A percentile compares a stretch with the other conserved stretches of the same genome.
phyloP scores from a whole-genome alignment of 2,329 filamentous ascomycete genomes.

The Pezizomycotina sp. region DNA sequence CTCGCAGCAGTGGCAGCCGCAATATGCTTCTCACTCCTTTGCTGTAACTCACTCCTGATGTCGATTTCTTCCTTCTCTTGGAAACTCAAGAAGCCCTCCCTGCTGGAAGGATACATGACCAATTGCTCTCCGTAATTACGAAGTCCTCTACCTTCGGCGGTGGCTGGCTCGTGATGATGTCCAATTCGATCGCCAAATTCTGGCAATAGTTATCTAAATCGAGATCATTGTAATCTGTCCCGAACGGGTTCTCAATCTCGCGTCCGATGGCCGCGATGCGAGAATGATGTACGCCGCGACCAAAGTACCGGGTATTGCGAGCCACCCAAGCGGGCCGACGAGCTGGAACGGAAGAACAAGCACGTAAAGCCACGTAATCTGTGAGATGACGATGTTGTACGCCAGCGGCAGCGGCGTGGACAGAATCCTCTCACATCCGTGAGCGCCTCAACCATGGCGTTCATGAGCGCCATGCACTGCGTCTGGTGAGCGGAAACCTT shows the following conservation, averaged over 20 bases:
- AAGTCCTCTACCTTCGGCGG: constrained; percentile 12
- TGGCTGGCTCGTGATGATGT: constrained; percentile 9
- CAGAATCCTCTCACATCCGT: constrained; percentile 58
- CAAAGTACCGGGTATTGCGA: constrained; percentile 61
- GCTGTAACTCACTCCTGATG: too few relatives aligned
- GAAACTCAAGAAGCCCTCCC: too few relatives aligned
- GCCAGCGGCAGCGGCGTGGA: constrained; percentile 68
- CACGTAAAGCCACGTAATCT: constrained; percentile 76
- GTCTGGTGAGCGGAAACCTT: constrained; percentile 43
- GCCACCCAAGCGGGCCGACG: constrained; percentile 44
- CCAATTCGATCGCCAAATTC: constrained; percentile 40
- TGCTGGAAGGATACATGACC: background rate
- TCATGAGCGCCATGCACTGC: constrained; percentile 36
- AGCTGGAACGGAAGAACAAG: constrained; percentile 64
- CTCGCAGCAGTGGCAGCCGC: too few relatives aligned
- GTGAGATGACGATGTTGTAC: constrained; percentile 71
- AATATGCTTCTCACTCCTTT: too few relatives aligned
- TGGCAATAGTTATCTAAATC: constrained; percentile 61
- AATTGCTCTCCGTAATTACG: background rate
- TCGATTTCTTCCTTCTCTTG: too few relatives aligned
- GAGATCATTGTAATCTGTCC: constrained; percentile 65
- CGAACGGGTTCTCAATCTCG: constrained; percentile 76
- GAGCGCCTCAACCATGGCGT: constrained; percentile 54
- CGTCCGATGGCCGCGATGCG: constrained; percentile 56
- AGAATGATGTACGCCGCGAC: constrained; percentile 67